Percentiles rank a stretch among this genome's conserved stretches.
Conservation (phyloP, 1,284 basidiomycete species). For the Microbotryum violaceum region DNA sequence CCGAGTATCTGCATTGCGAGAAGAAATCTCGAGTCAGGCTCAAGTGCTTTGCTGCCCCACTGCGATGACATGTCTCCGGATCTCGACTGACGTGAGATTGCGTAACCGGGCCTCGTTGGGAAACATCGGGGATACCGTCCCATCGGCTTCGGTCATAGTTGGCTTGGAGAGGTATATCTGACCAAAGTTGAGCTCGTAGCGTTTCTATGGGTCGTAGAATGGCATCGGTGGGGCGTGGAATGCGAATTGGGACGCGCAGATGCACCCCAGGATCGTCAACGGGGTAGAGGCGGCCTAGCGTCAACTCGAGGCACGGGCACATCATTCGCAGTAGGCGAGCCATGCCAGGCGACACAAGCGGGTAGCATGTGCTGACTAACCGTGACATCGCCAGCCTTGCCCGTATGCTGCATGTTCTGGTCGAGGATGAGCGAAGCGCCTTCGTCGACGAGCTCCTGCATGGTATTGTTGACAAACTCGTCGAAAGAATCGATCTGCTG, state of each 20-base stretch:
- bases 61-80: not conserved
- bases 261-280: not conserved
- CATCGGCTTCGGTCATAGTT: slow-evolving; percentile 91
- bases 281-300: not conserved
- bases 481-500: slow-evolving; percentile 98
- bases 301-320: not conserved
- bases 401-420: slow-evolving; percentile 91
- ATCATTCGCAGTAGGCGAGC: too few species aligned
- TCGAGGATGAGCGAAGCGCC: slow-evolving; percentile 87
- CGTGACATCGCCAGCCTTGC: slow-evolving; percentile 63
- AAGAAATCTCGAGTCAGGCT: slow-evolving; percentile 2
- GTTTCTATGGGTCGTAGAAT: slow-evolving; percentile 52
- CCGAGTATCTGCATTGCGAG: slow-evolving; percentile 57
- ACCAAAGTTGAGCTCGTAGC: slow-evolving; percentile 95
- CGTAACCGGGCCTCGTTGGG: slow-evolving; percentile 95
- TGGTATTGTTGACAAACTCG: slow-evolving; percentile 99
- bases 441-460: slow-evolving; percentile 99
- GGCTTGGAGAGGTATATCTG: slow-evolving; percentile 96
- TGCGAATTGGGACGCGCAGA: not conserved
- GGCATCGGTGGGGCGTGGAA: not conserved
- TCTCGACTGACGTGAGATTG: slow-evolving; percentile 59
- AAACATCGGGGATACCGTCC: slow-evolving; percentile 84
- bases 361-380: slow-evolving; percentile 38
- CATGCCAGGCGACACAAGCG: too few species aligned
- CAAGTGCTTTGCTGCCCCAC: not conserved